phyloP scores from a whole-genome alignment of 306 rosid genomes.

The Malus fusca region DNA sequence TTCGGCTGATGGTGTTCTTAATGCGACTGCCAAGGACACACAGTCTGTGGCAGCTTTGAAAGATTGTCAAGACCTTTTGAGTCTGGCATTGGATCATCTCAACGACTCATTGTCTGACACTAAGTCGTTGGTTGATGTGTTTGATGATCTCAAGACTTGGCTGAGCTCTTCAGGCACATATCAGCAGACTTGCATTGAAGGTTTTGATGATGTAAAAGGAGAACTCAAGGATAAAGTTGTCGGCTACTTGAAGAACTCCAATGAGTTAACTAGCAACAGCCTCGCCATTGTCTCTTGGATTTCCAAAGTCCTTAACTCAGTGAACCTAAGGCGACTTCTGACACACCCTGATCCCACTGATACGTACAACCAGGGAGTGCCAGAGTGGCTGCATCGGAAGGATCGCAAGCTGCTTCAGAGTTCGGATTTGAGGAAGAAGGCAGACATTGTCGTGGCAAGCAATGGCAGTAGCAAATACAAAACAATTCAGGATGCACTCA shows the following conservation, averaged over 20 bases:
- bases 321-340: conserved; percentile 33
- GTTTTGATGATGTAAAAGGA: conserved; percentile 28
- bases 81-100: conserved; percentile 55
- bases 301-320: conserved; percentile 8
- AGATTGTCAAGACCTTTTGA: conserved; percentile 49
- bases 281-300: conserved; percentile 68
- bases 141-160: conserved; percentile 71
- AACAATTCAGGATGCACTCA: conserved; percentile 49
- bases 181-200: conserved; percentile 67
- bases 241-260: conserved; percentile 42
- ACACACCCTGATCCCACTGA: neutral
- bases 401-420: conserved; percentile 25
- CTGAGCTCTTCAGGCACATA: conserved; percentile 67
- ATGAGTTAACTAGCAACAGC: conserved; percentile 63
- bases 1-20: conserved; percentile 22
- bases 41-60: conserved; percentile 29
- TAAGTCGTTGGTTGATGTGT: conserved; percentile 28
- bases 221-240: neutral
- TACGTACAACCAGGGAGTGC: neutral
- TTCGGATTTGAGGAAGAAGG: conserved; percentile 24
- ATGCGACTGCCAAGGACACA: conserved; percentile 5
- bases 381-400: conserved; percentile 25
- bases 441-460: conserved; percentile 40
- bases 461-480: conserved; percentile 48
- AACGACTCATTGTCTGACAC: conserved; percentile 28